Base-by-base conservation (phyloP, 2,329 filamentous ascomycete species). In the Ilyonectria robusta region DNA sequence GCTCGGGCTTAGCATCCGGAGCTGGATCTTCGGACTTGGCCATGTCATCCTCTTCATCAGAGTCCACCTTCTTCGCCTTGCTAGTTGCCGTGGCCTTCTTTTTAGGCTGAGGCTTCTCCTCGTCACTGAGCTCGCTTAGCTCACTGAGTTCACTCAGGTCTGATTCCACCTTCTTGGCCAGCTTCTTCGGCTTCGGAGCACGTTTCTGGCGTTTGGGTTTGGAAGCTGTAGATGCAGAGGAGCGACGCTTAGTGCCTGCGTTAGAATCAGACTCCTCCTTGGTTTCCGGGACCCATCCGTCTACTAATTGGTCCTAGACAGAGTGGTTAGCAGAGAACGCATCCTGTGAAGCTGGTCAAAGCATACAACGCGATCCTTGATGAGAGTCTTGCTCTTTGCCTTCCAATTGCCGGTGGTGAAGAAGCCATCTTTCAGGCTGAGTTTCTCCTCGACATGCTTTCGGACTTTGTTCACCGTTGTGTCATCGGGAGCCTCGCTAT, bases 401-500 rank as follows among this genome's bases (percentile, higher is more conserved):
- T 91, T 91, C 89, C 89, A 91, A 17, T 84, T 78, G 0, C 70
- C 78, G 2, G 75, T 69, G 15, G 80, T 79, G 56, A 91, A 85
- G 68, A 90, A 89, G 0, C 83, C 86, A 1, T 83, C 78, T 0
- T 85, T 82, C 2, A 91, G 81, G 1, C 76, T 78, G 1, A 88
- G 78, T 48, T 85, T 78, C 33, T 85, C 78, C 66, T 89, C 87
- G 2, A 83, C 85, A 50, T 80, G 81, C 66, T 85, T 84, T 62
- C 89, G 88, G 61, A 89, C 84, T 56, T 81, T 82, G 72, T 90
- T 90, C 66, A 91, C 87, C 0, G 87, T 87, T 9, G 89, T 82
- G 4, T 81, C 70, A 21, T 86, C 84, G 4, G 83, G 81, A 13
- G 83, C 81, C 21, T 76, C 73, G 29, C 80, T 76, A 72, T 84